Conservation (phyloP, 192 early-diverging fungal species). For the Irineochytrium annulatum region DNA sequence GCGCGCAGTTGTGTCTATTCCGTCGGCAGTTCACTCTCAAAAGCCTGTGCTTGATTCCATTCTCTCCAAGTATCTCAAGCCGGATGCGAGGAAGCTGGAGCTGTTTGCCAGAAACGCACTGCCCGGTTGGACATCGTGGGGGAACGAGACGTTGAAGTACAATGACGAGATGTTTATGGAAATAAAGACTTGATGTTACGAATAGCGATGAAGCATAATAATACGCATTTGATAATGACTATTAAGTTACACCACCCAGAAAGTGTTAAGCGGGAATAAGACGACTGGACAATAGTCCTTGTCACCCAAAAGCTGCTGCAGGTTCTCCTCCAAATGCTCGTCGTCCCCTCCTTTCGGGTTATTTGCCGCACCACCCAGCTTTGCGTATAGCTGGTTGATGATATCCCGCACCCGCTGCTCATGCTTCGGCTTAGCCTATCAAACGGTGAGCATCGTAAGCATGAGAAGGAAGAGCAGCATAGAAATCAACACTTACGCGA, state of each 20-base stretch:
- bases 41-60: constrained; percentile 60
- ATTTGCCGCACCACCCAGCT: constrained; percentile 70
- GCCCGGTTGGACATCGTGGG: constrained; percentile 60
- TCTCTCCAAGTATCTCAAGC: constrained; percentile 18
- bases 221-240: too few relatives aligned
- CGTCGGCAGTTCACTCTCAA: constrained; percentile 51
- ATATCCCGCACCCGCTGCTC: constrained; percentile 76
- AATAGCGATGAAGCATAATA: too few relatives aligned
- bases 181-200: too few relatives aligned
- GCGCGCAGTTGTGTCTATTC: constrained; percentile 48
- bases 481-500: constrained; percentile 47
- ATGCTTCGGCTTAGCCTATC: constrained; percentile 69
- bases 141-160: constrained; percentile 65
- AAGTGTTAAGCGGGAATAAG: constrained; percentile 62
- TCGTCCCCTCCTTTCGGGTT: constrained; percentile 48
- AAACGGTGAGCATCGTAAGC: neutral
- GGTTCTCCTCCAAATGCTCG: constrained; percentile 79
- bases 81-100: constrained; percentile 46
- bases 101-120: constrained; percentile 62
- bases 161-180: too few relatives aligned
- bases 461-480: constrained; percentile 16
- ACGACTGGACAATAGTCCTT: constrained; percentile 93
- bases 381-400: constrained; percentile 75
- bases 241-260: too few relatives aligned
- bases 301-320: constrained; percentile 68